A percentile compares a stretch with the other conserved stretches of the same genome.
These are phyloP conservation scores for Eucalyptus camaldulensis DNA, from an alignment of 345 rosid genomes.

Conservation along the genomic window DNA sequence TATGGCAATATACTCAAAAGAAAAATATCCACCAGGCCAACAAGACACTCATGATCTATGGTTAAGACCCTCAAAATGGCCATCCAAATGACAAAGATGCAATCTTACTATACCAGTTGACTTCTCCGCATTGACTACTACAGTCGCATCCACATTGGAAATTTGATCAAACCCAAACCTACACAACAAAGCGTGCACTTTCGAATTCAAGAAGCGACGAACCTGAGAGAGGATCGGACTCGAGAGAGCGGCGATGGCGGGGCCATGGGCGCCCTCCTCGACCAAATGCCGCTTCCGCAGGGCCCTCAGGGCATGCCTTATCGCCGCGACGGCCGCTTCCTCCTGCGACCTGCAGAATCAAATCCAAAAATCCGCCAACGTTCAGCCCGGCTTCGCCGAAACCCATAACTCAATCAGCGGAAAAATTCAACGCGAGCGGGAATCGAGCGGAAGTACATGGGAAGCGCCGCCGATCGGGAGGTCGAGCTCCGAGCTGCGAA, in stretches of 20 bases:
- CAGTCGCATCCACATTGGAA: background rate
- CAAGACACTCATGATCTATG: background rate
- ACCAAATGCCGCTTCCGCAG: slow-evolving; percentile 71
- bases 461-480: background rate
- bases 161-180: background rate
- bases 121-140: background rate
- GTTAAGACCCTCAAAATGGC: background rate
- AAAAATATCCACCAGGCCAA: background rate
- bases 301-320: slow-evolving; percentile 77
- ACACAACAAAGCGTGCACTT: background rate
- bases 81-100: background rate
- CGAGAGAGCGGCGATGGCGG: slow-evolving; percentile 73
- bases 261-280: slow-evolving; percentile 91
- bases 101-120: background rate
- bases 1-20: background rate
- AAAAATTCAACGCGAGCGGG: background rate
- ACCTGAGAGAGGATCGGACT: slow-evolving; percentile 81
- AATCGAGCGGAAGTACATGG: background rate
- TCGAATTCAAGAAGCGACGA: background rate
- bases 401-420: background rate
- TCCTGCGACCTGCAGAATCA: slow-evolving; percentile 33
- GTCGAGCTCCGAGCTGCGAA: background rate
- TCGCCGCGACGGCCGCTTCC: slow-evolving; percentile 48
- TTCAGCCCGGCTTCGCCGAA: background rate
- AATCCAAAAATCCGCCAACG: background rate